A percentile compares a stretch with the other conserved stretches of the same genome.
Evolutionary conservation across 2,329 filamentous ascomycete genomes (phyloP).

Genomic region (Metarhizium album): DNA sequence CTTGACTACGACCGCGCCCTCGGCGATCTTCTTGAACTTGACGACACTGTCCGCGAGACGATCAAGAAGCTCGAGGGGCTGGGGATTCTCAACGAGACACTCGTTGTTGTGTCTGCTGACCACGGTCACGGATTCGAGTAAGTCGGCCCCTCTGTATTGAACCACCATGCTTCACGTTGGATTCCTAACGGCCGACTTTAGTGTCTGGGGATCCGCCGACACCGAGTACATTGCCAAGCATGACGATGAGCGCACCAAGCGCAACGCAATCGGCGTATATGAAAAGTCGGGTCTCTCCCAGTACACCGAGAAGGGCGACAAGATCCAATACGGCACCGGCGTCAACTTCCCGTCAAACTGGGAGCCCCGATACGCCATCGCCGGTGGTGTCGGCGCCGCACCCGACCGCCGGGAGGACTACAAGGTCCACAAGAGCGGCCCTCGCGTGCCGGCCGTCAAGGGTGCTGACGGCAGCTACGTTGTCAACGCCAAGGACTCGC

Average conservation of each 20-base stretch:
- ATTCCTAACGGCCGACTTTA: constrained; percentile 9
- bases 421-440: constrained; percentile 54
- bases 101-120: constrained; percentile 74
- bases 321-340: constrained; percentile 60
- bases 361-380: constrained; percentile 75
- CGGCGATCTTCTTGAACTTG: constrained; percentile 74
- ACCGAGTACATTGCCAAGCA: constrained; percentile 64
- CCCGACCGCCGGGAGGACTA: constrained; percentile 73
- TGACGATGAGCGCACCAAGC: constrained; percentile 58
- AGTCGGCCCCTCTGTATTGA: constrained; percentile 9
- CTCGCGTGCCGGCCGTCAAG: constrained; percentile 49
- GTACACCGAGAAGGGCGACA: constrained; percentile 50
- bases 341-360: constrained; percentile 73
- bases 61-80: constrained; percentile 57
- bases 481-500: constrained; percentile 56
- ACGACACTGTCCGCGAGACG: constrained; percentile 71
- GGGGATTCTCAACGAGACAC: constrained; percentile 60
- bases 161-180: background rate
- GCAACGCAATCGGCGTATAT: constrained; percentile 65
- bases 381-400: constrained; percentile 57
- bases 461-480: constrained; percentile 44
- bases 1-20: constrained; percentile 80
- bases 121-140: constrained; percentile 79
- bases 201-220: constrained; percentile 69
- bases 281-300: constrained; percentile 62